Evolutionary conservation across 192 early-diverging fungal species (phyloP).

Genomic region (Gryganskiella cystojenkinii): DNA sequence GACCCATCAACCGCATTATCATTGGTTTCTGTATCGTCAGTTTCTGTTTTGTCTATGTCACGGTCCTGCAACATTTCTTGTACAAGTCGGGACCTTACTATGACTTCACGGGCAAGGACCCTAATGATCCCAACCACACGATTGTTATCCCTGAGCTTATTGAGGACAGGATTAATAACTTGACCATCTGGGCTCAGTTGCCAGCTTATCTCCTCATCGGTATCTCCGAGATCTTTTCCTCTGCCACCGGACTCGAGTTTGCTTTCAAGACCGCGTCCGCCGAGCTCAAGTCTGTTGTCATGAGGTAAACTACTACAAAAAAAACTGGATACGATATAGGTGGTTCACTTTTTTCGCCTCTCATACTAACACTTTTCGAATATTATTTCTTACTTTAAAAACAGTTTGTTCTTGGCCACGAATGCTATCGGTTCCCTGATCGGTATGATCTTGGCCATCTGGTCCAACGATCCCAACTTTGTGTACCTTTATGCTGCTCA

Average conservation of each 20-base stretch:
- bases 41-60: conserved; percentile 68
- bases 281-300: conserved; percentile 72
- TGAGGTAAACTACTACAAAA: no score
- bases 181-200: conserved; percentile 66
- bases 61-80: conserved; percentile 68
- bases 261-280: conserved; percentile 69
- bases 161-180: conserved; percentile 51
- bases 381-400: not conserved
- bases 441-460: conserved; percentile 68
- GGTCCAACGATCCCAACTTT: conserved; percentile 65
- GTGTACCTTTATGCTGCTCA: conserved; percentile 68
- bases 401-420: conserved; percentile 70
- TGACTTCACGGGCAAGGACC: conserved; percentile 51
- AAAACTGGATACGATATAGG: no score
- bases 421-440: conserved; percentile 69
- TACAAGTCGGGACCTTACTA: conserved; percentile 67
- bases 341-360: no score
- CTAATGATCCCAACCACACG: conserved; percentile 27
- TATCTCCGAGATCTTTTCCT: conserved; percentile 69
- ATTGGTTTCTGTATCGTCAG: conserved; percentile 65
- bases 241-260: conserved; percentile 74
- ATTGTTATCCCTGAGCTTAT: conserved; percentile 12
- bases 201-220: conserved; percentile 68
- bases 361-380: no score
- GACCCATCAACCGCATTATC: conserved; percentile 68